Base-by-base conservation (phyloP, 2,329 filamentous ascomycete species). In the Colletotrichum sublineola region DNA sequence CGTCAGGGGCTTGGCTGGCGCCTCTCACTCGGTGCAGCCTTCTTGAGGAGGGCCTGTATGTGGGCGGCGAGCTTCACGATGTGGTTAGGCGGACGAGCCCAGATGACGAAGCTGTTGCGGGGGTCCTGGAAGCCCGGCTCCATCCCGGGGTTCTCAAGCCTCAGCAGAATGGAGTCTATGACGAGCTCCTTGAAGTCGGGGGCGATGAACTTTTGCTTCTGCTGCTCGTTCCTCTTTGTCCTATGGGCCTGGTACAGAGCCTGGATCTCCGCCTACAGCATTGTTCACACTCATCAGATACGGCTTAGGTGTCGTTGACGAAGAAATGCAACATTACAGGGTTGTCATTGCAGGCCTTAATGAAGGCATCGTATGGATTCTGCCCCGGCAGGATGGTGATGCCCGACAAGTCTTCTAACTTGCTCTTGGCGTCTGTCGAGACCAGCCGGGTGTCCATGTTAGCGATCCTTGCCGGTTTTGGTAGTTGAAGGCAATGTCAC, bases 31-130 rank as follows among this genome's bases (percentile, higher is more conserved):
- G 94, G 93, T 18, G 92, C 91, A 29, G 89, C 87, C 29, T 86
- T 82, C 68, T 86, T 84, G 60, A 97, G 84, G 77, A 89, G 87
- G 62, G 86, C 81, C 81, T 98, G 96, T 40, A 98, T 83, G 68
- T 88, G 87, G 2, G 84, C 82, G 3, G 96, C 90, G 71, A 98
- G 82, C 29, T 87, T 83, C 57, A 92, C 86, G 24, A 98, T 86
- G 75, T 92, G 90, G 57, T 89, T 82, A 0, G 95, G 93, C 20
- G 96, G 96, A 8, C 95, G 87, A 4, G 93, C 94, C 94, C 95
- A 98, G 78, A 98, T 91, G 0, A 95, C 93, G 14, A 98, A 86
- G 79, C 95, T 97, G 78, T 97, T 88, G 52, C 96, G 87, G 53
- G 90, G 88, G 79, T 98, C 96, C 63, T 86, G 80, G 79, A 93